Evolutionary conservation across 176 grass and related monocot species (phyloP).

Genomic region (Leersia perrieri): DNA sequence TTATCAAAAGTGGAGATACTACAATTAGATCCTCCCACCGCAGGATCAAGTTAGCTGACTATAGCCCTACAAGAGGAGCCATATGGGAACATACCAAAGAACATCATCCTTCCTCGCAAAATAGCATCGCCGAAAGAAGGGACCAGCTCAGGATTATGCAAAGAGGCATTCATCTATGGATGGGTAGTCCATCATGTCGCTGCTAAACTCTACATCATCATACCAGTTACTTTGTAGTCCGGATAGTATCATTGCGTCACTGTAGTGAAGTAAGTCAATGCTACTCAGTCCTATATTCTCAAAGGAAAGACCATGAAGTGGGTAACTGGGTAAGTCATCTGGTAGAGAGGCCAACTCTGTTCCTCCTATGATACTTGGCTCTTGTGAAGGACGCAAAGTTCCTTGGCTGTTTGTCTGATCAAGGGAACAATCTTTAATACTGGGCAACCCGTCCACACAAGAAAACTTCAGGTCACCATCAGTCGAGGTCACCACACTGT

Average conservation of each 20-base stretch:
- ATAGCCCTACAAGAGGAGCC: slow-evolving; percentile 41
- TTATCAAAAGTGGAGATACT: slow-evolving; percentile 62
- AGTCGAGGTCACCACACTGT: slow-evolving; percentile 38
- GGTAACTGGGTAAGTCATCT: slow-evolving; percentile 54
- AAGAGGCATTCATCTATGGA: slow-evolving; percentile 81
- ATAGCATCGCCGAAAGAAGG: slow-evolving; percentile 25
- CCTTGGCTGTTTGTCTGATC: slow-evolving; percentile 41
- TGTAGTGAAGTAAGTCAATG: slow-evolving; percentile 69
- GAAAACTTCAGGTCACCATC: slow-evolving; percentile 42
- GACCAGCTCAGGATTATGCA: slow-evolving; percentile 37
- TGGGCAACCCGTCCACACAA: slow-evolving; percentile 44
- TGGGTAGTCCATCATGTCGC: slow-evolving; percentile 52
- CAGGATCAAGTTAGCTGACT: slow-evolving; percentile 50
- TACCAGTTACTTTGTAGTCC: slow-evolving; percentile 83
- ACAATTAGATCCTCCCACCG: slow-evolving; percentile 77
- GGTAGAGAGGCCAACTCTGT: slow-evolving; percentile 55
- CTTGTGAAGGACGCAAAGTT: slow-evolving; percentile 29
- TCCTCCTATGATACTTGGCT: slow-evolving; percentile 38
- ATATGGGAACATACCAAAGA: slow-evolving; percentile 45
- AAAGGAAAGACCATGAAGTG: slow-evolving; percentile 69
- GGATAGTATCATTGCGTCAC: slow-evolving; percentile 37
- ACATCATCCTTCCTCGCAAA: slow-evolving; percentile 37
- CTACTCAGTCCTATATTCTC: slow-evolving; percentile 66
- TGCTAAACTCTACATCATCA: slow-evolving; percentile 48
- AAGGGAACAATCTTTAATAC: slow-evolving; percentile 46